Percentiles rank a stretch among this genome's conserved stretches.
phyloP scores from a whole-genome alignment of 148 eudicot genomes.

The Hydrangea macrophylla region DNA sequence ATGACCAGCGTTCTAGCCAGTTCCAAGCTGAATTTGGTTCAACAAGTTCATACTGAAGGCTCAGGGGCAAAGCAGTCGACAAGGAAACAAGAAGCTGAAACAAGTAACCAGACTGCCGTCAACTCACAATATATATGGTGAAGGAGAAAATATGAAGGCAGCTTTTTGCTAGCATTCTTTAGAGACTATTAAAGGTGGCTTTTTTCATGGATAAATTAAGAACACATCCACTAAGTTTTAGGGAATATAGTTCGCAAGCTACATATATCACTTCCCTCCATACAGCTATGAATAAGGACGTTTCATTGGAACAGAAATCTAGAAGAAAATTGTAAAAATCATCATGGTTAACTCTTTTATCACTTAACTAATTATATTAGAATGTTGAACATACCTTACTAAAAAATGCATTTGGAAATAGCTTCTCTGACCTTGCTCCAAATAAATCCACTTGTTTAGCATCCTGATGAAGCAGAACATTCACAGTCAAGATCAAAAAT shows the following conservation, averaged over 20 bases:
- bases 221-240: not conserved
- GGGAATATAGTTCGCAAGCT: not conserved
- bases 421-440: slow-evolving; percentile 30
- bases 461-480: slow-evolving; percentile 15
- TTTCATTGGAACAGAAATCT: not conserved
- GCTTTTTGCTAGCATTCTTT: too few species aligned
- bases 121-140: not conserved
- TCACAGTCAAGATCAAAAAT: too few species aligned
- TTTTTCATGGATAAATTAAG: not conserved
- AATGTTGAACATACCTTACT: slow-evolving; percentile 34
- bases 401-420: slow-evolving; percentile 39
- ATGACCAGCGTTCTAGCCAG: slow-evolving; percentile 70
- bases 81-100: slow-evolving; percentile 48
- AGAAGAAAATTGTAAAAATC: not conserved
- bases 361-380: too few species aligned
- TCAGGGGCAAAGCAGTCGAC: slow-evolving; percentile 44
- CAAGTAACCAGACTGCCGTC: slow-evolving; percentile 14
- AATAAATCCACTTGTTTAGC: slow-evolving; percentile 15
- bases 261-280: not conserved
- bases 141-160: too few species aligned
- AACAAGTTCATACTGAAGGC: slow-evolving; percentile 46
- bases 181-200: not conserved
- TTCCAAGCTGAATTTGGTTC: slow-evolving; percentile 56
- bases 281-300: not conserved
- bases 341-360: not conserved